Base-by-base conservation (phyloP, 129 eudicot genomes). In the Artemisia argyi region DNA sequence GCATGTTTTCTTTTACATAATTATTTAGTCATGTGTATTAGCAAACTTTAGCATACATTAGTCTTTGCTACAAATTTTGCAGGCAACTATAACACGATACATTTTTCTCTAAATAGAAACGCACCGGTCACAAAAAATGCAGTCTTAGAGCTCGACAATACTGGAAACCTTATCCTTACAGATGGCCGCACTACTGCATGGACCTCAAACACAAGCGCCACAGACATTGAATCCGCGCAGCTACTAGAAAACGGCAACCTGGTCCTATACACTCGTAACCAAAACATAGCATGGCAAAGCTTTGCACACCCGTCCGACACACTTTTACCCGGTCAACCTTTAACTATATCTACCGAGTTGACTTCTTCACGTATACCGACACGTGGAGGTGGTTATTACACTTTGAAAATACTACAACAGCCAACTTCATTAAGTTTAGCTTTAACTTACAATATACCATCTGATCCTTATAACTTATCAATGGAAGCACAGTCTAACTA, bases 301-400 rank as follows among this genome's bases (percentile, higher is more conserved):
- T 94, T 94, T 60, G 71, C 89, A 2, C 94, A 94, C 80, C 99
- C 99, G 46, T 90, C 97, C 0, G 97, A 94, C 80, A 94, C 99
- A 2, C 93, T 90, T 73, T 79, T 94, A 35, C 97, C 97, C 2
- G 99, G 99, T 58, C 99, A 94, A 63, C 89, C 99, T 54, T 80
- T 94, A 63, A 86, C 89, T 7, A 91, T 53, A 48, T 77, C 89
- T 18, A 84, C 71, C 5, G 96, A 90, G 85, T 77, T 90, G 69
- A 86, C 85, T 22, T 94, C 99, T 0, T 82, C 96, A 14, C 73
- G 74, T 14, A 80, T 88, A 14, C 86, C 95, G 11, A 59, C 85
- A 17, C 84, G 79, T 14, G 96, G 84, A 10, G 96, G 87, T 7
- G 97, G 93, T 49, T 90, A 88, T 73, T 94, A 90, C 87, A 79